These are phyloP conservation scores for Brassica rapa DNA, from an alignment of 345 rosid genomes.

Conservation along the genomic window DNA sequence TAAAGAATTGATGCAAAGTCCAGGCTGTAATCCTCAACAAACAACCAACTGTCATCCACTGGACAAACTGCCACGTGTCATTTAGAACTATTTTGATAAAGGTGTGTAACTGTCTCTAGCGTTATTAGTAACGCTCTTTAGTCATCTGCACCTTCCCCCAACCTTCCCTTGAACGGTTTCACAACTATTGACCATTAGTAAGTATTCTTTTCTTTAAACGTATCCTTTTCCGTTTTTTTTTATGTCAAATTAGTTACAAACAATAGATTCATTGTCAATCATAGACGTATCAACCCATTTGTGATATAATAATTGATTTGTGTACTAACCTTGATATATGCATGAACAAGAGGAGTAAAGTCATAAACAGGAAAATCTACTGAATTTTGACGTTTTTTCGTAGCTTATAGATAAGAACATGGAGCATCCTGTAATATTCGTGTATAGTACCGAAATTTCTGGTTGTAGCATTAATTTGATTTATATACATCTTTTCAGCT, in stretches of 20 bases:
- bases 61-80: slow-evolving; percentile 36
- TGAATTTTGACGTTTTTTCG: no score
- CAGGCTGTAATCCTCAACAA: slow-evolving; percentile 58
- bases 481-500: no score
- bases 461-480: no score
- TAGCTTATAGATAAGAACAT: no score
- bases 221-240: slow-evolving; percentile 10
- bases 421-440: no score
- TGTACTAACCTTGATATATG: neutral
- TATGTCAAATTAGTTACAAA: slow-evolving; percentile 13
- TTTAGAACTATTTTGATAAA: slow-evolving; percentile 11
- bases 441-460: no score
- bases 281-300: neutral
- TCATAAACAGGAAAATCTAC: neutral
- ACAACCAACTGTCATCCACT: slow-evolving; percentile 37
- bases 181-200: neutral
- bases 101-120: slow-evolving; percentile 35
- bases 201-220: neutral
- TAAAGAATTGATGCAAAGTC: slow-evolving; percentile 14
- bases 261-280: neutral
- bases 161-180: slow-evolving; percentile 38
- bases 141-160: slow-evolving; percentile 41
- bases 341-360: neutral
- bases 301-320: neutral
- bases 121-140: slow-evolving; percentile 17